Base-by-base conservation (phyloP, 2,329 filamentous ascomycete genomes). In the Cercospora zeae-maydis region DNA sequence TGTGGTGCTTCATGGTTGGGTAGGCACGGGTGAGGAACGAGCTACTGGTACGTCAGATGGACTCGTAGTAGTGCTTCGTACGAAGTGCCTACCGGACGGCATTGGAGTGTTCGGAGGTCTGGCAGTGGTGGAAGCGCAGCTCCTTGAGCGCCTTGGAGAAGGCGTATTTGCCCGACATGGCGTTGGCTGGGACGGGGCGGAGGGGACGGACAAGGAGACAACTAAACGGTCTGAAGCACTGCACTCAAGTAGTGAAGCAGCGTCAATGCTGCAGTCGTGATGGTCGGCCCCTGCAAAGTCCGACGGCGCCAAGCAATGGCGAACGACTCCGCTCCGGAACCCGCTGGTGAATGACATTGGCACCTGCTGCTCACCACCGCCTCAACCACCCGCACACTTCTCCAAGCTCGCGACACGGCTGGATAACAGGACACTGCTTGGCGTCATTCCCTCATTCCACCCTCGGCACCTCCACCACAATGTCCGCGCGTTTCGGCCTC, bases 1-100 rank as follows among this genome's bases (percentile, higher is more conserved):
- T 99, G 84, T 93, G 91, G 84, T 96, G 96, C 87, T 99, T 99
- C 93, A 99, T 98, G 64, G 91, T 95, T 52, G 95, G 95, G 79
- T 99, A 99, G 70, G 92, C 88, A 76, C 91, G 87, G 69, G 88
- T 89, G 70, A 99, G 84, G 81, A 99, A 99, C 31, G 90, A 88
- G 78, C 95, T 97, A 72, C 16, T 10, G 30, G 4, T 13, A 19
- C 24, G 21, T 52, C 34, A 54, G 14, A 53, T 53, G 49, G 27
- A 27, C n/a, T 31, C 24, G 58, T 34, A 16, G 24, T 16, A 21
- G 10, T 47, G 51, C 55, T 30, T 30, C 14, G 21, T 34, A 33
- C 31, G 49, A 45, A 31, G 24, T 61, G 69, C 75, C 75, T 82
- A 96, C 95, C 95, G 88, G 68, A 91, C 89, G 67, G 91, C 88